Base-by-base conservation (phyloP, 2,329 filamentous ascomycete genomes). In the Alternaria consortialis region DNA sequence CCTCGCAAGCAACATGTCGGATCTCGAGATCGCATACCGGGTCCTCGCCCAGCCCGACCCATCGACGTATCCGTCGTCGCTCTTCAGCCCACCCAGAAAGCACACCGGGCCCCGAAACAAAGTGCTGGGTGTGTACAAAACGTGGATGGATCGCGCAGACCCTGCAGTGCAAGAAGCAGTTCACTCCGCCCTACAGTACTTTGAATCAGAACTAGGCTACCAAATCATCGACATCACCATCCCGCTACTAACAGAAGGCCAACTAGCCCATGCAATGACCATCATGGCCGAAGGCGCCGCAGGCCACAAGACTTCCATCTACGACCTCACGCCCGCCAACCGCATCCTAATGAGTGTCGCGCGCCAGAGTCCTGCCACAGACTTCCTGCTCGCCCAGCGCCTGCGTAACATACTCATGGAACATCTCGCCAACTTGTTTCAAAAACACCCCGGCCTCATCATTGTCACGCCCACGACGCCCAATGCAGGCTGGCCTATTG, bases 11-110 rank as follows among this genome's bases (percentile, higher is more conserved):
- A 94, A 86, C 56, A 91, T 91, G 64, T 83, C 88, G 36, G 94
- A 97, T 71, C 86, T 97, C 6, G 90, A 90, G 63, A 84, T 93
- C 53, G 90, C 91, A n/a, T 97, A 95, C 80, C 88, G 91, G 51
- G 76, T 91, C 69, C 93, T 96, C 85, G 86, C 91, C 2, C 85
- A 88, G 53, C 91, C 92, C 0, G 86, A 97, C 70, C 86, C 89
- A 0, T 78, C 83, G 2, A 85, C 90, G 74, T 81, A 84, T 0
- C 79, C 84, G 7, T 90, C 90, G 17, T 79, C 85, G 7, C 80
- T 84, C 13, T 95, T 96, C 76, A 85, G 86, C 0, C 83, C 87
- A 6, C 78, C 83, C 5, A 55, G 64, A 4, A 87, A 87, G 13
- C 79, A 37, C 61, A 71, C 73, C 8, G 83, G 82, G 1, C 62